Evolutionary conservation across 352 stramenopile species (phyloP).

Genomic region (Globisporangium cederbergense): DNA sequence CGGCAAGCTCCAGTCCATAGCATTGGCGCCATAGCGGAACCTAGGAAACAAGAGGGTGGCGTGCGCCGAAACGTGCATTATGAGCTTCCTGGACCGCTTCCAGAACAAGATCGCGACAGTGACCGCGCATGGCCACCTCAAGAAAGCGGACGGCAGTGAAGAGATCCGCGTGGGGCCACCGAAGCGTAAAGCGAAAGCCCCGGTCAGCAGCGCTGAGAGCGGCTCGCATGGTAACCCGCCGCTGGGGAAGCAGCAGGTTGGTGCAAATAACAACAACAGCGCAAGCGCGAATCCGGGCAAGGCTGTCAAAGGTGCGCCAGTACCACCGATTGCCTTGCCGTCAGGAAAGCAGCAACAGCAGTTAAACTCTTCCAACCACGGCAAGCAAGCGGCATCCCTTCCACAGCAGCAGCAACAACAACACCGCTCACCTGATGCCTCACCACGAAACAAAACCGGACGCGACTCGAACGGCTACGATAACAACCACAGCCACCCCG

Average conservation of each 20-base stretch:
- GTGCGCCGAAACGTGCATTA: conserved; percentile 13
- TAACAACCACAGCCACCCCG: conserved; percentile 28
- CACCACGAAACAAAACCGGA: conserved; percentile 29
- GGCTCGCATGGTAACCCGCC: not conserved
- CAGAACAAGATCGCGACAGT: conserved; percentile 83
- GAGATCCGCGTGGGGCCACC: conserved; percentile 72
- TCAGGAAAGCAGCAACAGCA: conserved; percentile 17
- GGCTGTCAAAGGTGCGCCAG: conserved; percentile 4
- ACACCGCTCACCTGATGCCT: conserved; percentile 20
- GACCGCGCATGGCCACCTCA: conserved; percentile 71
- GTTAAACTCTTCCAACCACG: conserved; percentile 10
- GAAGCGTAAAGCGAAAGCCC: conserved; percentile 38
- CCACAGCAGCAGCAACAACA: conserved; percentile 4
- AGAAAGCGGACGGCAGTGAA: conserved; percentile 75
- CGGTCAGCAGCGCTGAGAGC: not conserved
- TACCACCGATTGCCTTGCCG: conserved; percentile 10
- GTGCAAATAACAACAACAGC: conserved; percentile 16
- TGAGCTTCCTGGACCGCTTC: conserved; percentile 85
- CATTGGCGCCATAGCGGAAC: not conserved
- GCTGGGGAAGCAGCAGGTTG: conserved; percentile 12
- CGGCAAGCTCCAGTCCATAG: not conserved
- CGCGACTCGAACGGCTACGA: conserved; percentile 26
- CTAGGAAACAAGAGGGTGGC: not conserved
- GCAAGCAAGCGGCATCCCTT: not conserved
- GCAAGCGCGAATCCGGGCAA: not conserved